Conservation (phyloP, 257 asterid species). For the Echites panduratus region DNA sequence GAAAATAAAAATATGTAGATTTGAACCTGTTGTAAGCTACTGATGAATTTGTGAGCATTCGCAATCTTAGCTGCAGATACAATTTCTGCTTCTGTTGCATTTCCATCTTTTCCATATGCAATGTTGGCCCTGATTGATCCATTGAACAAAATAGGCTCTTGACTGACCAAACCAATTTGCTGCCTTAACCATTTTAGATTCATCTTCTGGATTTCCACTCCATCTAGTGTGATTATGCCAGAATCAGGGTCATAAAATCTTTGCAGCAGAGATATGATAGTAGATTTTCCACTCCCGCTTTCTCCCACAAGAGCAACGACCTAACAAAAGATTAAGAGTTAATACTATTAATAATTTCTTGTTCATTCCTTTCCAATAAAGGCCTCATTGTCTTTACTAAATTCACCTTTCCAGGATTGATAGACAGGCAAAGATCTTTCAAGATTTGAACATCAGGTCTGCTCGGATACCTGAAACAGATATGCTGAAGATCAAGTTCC, state of each 20-base stretch:
- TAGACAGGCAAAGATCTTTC: slow-evolving; percentile 43
- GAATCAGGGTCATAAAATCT: slow-evolving; percentile 23
- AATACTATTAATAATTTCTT: background rate
- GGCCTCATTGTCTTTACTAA: background rate
- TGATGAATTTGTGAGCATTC: slow-evolving; percentile 21
- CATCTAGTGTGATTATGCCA: slow-evolving; percentile 21
- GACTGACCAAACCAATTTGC: slow-evolving; percentile 22
- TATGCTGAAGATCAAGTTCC: slow-evolving; percentile 44
- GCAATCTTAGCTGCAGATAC: slow-evolving; percentile 21
- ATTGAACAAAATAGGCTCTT: slow-evolving; percentile 19
- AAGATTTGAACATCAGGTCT: slow-evolving; percentile 60
- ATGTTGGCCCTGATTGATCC: slow-evolving; percentile 20
- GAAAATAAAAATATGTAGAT: background rate
- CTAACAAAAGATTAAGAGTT: slow-evolving; percentile 1
- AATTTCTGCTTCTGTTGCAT: slow-evolving; percentile 20
- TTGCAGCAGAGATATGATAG: slow-evolving; percentile 27
- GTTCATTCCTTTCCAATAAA: background rate
- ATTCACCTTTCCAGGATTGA: slow-evolving; percentile 48
- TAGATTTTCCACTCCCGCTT: slow-evolving; percentile 41
- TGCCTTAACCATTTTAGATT: slow-evolving; percentile 21
- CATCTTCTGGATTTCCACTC: slow-evolving; percentile 11
- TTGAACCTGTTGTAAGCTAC: slow-evolving; percentile 17
- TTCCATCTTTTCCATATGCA: slow-evolving; percentile 22
- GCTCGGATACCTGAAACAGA: slow-evolving; percentile 55
- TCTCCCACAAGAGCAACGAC: slow-evolving; percentile 39